These are phyloP conservation scores for Russula vinacea DNA, from an alignment of 768 basidiomycete species.

Conservation along the genomic window DNA sequence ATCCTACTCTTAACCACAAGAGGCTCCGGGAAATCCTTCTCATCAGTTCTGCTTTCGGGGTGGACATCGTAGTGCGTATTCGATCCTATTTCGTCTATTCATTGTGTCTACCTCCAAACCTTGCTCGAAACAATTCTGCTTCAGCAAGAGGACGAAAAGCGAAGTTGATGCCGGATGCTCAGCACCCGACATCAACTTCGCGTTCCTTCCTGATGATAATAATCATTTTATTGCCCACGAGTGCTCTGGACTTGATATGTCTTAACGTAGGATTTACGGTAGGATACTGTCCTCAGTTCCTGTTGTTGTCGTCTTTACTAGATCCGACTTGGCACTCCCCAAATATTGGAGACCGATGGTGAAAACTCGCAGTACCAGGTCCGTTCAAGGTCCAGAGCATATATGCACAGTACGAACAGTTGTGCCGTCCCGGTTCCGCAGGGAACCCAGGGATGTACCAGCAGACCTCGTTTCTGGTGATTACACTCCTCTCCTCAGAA, in stretches of 20 bases:
- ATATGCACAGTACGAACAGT: not conserved
- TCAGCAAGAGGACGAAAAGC: too few species aligned
- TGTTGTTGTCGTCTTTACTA: constrained; percentile 5
- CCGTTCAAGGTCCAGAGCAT: not conserved
- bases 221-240: not conserved
- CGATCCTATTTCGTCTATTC: not conserved
- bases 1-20: not conserved
- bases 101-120: not conserved
- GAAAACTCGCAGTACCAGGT: not conserved
- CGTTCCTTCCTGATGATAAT: not conserved
- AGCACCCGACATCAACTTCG: not conserved
- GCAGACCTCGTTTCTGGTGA: constrained; percentile 1
- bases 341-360: not conserved
- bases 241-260: not conserved
- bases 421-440: not conserved
- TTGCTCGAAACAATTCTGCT: not conserved
- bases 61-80: not conserved
- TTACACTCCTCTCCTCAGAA: not conserved
- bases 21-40: constrained; percentile 7
- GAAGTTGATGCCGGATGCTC: too few species aligned
- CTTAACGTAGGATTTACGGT: not conserved
- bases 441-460: not conserved
- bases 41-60: not conserved
- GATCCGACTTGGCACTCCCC: not conserved
- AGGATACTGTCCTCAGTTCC: not conserved